phyloP scores from a whole-genome alignment of 441 rosid genomes.

The Cnidoscolus chayamansa region DNA sequence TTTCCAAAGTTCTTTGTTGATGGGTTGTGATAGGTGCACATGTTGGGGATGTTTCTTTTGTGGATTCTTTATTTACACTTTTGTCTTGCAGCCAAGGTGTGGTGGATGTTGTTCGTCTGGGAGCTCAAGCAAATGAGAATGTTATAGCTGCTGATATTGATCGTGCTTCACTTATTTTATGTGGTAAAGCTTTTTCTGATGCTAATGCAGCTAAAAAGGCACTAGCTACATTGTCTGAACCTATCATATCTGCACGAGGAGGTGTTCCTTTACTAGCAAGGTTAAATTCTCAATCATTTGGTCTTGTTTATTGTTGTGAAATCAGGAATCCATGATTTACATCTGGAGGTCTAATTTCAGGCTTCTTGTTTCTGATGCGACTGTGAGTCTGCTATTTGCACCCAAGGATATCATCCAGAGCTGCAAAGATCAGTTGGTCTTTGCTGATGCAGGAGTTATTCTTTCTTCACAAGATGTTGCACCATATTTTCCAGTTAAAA shows the following conservation, averaged over 20 bases:
- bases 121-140: conserved; percentile 29
- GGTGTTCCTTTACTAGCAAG: conserved; percentile 38
- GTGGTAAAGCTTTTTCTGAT: conserved; percentile 37
- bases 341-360: conserved; percentile 26
- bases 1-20: neutral
- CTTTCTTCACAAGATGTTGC: conserved; percentile 30
- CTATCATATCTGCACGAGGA: conserved; percentile 38
- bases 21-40: neutral
- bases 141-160: conserved; percentile 41
- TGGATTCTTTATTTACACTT: neutral
- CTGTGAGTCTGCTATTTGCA: conserved; percentile 34
- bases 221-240: conserved; percentile 32
- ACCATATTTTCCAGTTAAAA: conserved; percentile 29
- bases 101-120: conserved; percentile 28
- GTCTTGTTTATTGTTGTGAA: neutral
- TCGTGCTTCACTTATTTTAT: conserved; percentile 37
- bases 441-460: conserved; percentile 34
- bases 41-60: neutral
- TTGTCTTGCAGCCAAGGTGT: conserved; percentile 24
- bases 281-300: conserved; percentile 14
- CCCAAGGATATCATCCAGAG: conserved; percentile 30
- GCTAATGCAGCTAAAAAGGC: conserved; percentile 34
- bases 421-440: conserved; percentile 30
- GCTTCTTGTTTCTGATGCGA: conserved; percentile 30
- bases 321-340: conserved; percentile 9